Percentiles rank a stretch among this genome's conserved stretches.
These are phyloP conservation scores for Trichothecium sympodiale DNA, from an alignment of 2,329 filamentous ascomycete species.

Conservation along the genomic window DNA sequence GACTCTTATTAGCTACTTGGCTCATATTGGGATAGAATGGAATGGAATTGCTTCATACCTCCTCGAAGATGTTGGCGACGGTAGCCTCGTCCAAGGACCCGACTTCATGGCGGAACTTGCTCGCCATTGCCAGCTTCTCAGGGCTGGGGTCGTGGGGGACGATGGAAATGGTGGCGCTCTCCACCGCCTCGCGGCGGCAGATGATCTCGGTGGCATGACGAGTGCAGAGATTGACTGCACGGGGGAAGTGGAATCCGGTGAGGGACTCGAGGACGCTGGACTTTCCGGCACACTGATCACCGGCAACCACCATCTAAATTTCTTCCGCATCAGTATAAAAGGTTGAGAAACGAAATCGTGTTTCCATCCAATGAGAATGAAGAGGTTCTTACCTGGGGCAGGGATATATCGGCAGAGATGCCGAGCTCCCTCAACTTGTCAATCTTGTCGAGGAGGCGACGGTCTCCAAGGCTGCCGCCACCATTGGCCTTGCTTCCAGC, in stretches of 20 bases:
- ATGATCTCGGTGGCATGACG: slow-evolving; percentile 37
- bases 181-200: slow-evolving; percentile 22
- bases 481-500: too few relatives aligned
- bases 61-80: slow-evolving; percentile 21
- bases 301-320: slow-evolving; percentile 55
- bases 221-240: slow-evolving; percentile 32
- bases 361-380: too few relatives aligned
- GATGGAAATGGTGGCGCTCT: slow-evolving; percentile 31
- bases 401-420: slow-evolving; percentile 22
- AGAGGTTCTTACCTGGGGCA: slow-evolving; percentile 41
- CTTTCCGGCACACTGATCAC: slow-evolving; percentile 79
- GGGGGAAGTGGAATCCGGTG: slow-evolving; percentile 36
- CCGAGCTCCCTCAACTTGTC: slow-evolving; percentile 30
- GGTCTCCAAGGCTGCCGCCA: too few relatives aligned
- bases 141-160: slow-evolving; percentile 16
- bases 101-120: slow-evolving; percentile 17
- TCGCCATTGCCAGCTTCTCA: slow-evolving; percentile 6
- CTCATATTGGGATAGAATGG: slow-evolving; percentile 11
- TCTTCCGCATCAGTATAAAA: slow-evolving; percentile 2
- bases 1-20: slow-evolving; percentile 3
- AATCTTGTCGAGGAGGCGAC: slow-evolving; percentile 14
- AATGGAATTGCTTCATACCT: slow-evolving; percentile 35
- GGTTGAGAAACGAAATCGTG: background rate
- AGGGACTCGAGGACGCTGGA: slow-evolving; percentile 65
- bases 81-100: slow-evolving; percentile 18